Conservation (phyloP, 805 yeast genomes). For the Cyberlindnera euphorbiae region DNA sequence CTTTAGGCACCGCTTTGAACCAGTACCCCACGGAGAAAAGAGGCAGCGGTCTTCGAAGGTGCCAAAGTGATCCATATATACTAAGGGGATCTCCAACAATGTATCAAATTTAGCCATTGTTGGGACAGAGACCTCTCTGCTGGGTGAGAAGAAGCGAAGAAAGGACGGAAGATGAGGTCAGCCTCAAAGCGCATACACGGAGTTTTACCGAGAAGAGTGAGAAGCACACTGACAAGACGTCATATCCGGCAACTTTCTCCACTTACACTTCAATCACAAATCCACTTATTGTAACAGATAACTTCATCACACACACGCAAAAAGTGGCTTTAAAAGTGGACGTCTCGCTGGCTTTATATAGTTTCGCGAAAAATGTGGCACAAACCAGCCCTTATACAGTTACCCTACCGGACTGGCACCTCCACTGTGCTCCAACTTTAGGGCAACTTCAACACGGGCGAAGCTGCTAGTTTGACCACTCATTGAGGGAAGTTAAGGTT, state of each 20-base stretch:
- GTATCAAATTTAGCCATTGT: background rate
- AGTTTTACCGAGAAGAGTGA: too few relatives aligned
- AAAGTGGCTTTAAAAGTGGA: too few relatives aligned
- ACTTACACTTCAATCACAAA: too few relatives aligned
- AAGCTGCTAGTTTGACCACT: background rate
- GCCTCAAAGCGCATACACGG: too few relatives aligned
- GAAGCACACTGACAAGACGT: too few relatives aligned
- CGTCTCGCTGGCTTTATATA: background rate
- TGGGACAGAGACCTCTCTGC: conserved; percentile 7
- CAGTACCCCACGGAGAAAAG: conserved; percentile 34
- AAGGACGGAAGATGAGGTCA: background rate
- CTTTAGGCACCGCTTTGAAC: conserved; percentile 45
- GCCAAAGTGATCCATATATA: conserved; percentile 28
- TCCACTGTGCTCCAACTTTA: too few relatives aligned
- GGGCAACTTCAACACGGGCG: too few relatives aligned
- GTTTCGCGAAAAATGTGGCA: background rate
- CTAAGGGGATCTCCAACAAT: background rate
- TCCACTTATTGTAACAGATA: too few relatives aligned
- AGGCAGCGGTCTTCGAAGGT: conserved; percentile 43
- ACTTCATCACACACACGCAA: too few relatives aligned
- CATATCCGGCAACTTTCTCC: too few relatives aligned
- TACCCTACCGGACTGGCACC: too few relatives aligned
- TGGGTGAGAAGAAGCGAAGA: background rate
- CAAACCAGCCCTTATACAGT: background rate
- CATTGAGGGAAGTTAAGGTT: background rate